These are phyloP conservation scores for Coprinellus micaceus DNA, from an alignment of 768 basidiomycete genomes.

Conservation along the genomic window DNA sequence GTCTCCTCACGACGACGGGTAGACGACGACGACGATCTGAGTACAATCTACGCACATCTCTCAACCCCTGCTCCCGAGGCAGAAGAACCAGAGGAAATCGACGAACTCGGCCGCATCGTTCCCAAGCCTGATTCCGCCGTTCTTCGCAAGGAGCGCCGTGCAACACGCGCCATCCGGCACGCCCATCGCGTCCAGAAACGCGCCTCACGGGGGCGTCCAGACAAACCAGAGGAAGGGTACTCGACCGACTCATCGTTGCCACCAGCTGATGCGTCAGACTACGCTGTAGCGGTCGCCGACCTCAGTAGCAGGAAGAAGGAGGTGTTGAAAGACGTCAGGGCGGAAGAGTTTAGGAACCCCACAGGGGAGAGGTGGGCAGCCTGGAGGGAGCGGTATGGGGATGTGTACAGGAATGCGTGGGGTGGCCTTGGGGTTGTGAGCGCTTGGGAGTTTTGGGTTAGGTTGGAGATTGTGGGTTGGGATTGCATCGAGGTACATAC, in stretches of 20 bases:
- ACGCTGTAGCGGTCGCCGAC: conserved; percentile 53
- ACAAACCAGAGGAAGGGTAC: conserved; percentile 73
- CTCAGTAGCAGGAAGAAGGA: conserved; percentile 49
- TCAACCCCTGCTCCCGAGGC: conserved; percentile 26
- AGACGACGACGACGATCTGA: conserved; percentile 81
- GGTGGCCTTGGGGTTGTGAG: conserved; percentile 83
- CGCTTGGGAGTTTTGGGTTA: conserved; percentile 94
- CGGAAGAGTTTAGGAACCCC: conserved; percentile 82
- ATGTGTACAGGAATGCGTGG: conserved; percentile 88
- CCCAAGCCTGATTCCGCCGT: conserved; percentile 43
- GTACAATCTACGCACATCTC: conserved; percentile 59
- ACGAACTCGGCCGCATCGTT: conserved; percentile 58
- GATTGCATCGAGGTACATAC: conserved; percentile 68
- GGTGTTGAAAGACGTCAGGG: conserved; percentile 77
- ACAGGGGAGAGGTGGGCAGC: conserved; percentile 55
- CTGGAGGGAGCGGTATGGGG: conserved; percentile 76
- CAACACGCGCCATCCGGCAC: conserved; percentile 57
- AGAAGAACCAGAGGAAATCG: conserved; percentile 38
- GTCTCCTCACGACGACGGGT: conserved; percentile 58
- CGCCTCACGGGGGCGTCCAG: conserved; percentile 15
- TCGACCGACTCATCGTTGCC: conserved; percentile 80
- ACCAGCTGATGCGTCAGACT: conserved; percentile 66
- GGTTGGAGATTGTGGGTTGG: conserved; percentile 85
- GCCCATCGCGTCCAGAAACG: conserved; percentile 34
- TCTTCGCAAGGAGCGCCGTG: conserved; percentile 51